These are phyloP conservation scores for Schizothecium vesticola DNA, from an alignment of 495 filamentous ascomycete genomes.

Conservation along the genomic window DNA sequence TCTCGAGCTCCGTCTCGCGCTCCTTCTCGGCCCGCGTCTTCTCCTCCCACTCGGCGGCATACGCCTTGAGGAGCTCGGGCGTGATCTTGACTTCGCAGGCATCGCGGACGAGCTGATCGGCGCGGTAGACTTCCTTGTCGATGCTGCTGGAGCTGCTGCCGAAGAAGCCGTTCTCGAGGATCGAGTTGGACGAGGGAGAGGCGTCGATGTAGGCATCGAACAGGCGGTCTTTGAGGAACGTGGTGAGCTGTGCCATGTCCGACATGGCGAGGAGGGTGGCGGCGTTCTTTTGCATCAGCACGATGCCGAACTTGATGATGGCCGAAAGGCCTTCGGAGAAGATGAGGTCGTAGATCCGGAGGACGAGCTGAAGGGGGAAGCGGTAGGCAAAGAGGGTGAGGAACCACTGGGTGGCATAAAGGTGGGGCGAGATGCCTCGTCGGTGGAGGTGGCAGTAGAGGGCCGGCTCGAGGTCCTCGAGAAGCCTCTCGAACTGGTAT, in stretches of 20 bases:
- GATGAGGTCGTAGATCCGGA: constrained; percentile 95
- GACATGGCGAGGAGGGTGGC: constrained; percentile 73
- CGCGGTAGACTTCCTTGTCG: constrained; percentile 93
- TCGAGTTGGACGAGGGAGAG: constrained; percentile 75
- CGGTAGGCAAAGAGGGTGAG: constrained; percentile 98
- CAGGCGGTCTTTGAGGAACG: constrained; percentile 84
- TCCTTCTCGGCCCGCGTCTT: constrained; percentile 71
- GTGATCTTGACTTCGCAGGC: constrained; percentile 87
- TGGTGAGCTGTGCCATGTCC: constrained; percentile 82
- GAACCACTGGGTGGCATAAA: constrained; percentile 99
- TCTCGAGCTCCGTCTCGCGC: constrained; percentile 76
- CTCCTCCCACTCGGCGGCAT: constrained; percentile 89
- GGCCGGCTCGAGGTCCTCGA: constrained; percentile 91
- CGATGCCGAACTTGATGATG: constrained; percentile 89
- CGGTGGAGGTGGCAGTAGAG: constrained; percentile 92
- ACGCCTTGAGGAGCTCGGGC: constrained; percentile 68
- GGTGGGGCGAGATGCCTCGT: constrained; percentile 77
- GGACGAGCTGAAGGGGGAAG: constrained; percentile 91
- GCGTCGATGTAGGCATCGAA: constrained; percentile 98
- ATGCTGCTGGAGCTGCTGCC: constrained; percentile 74
- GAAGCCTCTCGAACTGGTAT: constrained; percentile 89
- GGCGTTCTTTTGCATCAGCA: constrained; percentile 91
- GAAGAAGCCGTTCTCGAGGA: constrained; percentile 96
- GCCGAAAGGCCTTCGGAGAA: constrained; percentile 90
- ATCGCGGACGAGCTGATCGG: constrained; percentile 88